Base-by-base conservation (phyloP, 495 filamentous ascomycete genomes). In the Hypoxylon subgilvum region DNA sequence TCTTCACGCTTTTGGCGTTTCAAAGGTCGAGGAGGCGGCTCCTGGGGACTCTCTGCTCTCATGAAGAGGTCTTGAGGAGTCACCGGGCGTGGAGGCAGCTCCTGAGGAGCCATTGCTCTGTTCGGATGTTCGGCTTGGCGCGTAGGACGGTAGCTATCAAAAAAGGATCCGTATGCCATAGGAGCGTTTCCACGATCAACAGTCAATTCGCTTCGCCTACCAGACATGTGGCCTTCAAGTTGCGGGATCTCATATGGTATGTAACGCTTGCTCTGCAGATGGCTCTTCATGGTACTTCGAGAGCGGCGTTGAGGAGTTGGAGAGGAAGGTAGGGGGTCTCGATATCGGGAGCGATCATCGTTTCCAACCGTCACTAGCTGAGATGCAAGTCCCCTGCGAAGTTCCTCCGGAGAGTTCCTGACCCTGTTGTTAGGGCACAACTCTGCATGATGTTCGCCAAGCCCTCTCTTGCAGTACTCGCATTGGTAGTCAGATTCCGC, bases 391-490 rank as follows among this genome's bases (percentile, higher is more conserved):
- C 23, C 28, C 19, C 61, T 48, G 25, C 73, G 66, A 30, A 64
- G 64, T 18, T 67, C 49, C 3, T 61, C 65, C 36, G 73, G 65
- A 6, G 72, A 75, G 13, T 19, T 16, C 17, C 55, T 36, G 5
- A 69, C 21, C 6, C 18, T 32, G 38, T 76, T 73, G n/a, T 21
- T 18, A 2, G 72, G 72, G 43, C 76, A 79, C 5, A 72, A 34
- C 4, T 52, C 67, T 14, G 51, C 51, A 48, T 47, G 73, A 52
- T 79, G 75, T 0, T 63, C 28, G 12, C 71, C 75, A 1, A 10
- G n/a, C n/a, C n/a, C 18, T 8, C 2, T 31, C 0, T 52, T 36
- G 59, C 78, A 81, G 32, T 70, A 21, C 3, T 48, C 44, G 48
- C 78, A 81, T 6, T 17, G 19, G 27, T 79, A 81, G n/a, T 34